Percentiles rank a stretch among this genome's conserved stretches.
Conservation (phyloP, 192 early-diverging fungal genomes). For the Coemansia sp. region DNA sequence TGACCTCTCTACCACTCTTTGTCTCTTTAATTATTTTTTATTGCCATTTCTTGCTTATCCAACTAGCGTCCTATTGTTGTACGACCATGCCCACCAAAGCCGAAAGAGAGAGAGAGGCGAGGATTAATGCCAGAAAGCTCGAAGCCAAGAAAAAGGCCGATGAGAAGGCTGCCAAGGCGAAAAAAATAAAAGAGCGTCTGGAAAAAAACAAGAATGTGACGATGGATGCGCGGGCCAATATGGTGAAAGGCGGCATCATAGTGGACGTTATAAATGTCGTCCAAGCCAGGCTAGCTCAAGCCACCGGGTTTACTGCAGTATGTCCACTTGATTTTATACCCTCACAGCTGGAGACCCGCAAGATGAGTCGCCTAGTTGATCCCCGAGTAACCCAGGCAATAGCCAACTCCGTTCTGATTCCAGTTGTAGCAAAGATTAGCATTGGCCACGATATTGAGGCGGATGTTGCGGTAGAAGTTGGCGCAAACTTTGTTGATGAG, state of each 20-base stretch:
- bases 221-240: neutral
- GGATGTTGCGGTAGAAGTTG: conserved; percentile 33
- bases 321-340: conserved; percentile 88
- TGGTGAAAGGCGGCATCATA: conserved; percentile 94
- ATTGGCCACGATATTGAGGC: conserved; percentile 97
- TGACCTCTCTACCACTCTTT: neutral
- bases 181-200: neutral
- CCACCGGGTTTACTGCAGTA: conserved; percentile 88
- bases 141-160: neutral
- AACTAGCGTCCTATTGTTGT: neutral
- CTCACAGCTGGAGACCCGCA: conserved; percentile 82
- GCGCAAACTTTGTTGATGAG: conserved; percentile 17
- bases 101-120: neutral
- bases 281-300: conserved; percentile 92
- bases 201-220: neutral
- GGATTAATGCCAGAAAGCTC: neutral
- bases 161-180: neutral
- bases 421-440: conserved; percentile 94
- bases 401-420: conserved; percentile 85
- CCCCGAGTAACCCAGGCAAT: conserved; percentile 92
- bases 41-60: neutral
- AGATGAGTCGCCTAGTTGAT: conserved; percentile 93
- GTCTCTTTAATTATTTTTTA: neutral
- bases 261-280: conserved; percentile 94
- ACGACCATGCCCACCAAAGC: neutral